Evolutionary conservation across 441 rosid genomes (phyloP), one percentile per base, ranked within the genome.

Genomic region (Capsella rubella): DNA sequence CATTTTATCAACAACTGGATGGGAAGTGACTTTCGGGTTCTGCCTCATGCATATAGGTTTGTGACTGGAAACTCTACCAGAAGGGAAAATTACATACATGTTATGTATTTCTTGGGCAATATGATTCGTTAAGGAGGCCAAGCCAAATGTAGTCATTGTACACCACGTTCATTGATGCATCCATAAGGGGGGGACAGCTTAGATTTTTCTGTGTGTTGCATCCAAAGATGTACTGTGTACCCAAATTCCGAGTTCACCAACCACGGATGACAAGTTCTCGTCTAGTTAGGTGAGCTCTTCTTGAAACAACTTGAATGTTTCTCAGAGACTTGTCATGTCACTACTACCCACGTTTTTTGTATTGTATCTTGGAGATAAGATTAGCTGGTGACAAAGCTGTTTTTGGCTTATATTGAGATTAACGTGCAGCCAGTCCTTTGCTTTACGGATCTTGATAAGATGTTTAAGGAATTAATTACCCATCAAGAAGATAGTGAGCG

Each of bases 1-100:
- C 84, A 73, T 69, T 93, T 65, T 93, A 89, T 80, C 88, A 83
- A 69, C 95, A 88, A 67, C 86, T 93, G 92, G 82, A 72, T 15
- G 97, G 90, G 84, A 90, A 83, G 62, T 86, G 82, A n/a, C 29
- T 85, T 60, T 42, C 86, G 87, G 62, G 82, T 87, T 37, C 95
- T 87, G 5, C 77, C 85, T 60, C 95, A 90, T 77, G 90, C 89
- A 0, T 88, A 77, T 69, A 74, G 83, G 77, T 80, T 91, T 72
- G 89, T 93, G 61, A 87, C 85, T 39, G 87, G 88, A 37, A 93
- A 45, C 90, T 91, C 47, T 88, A 91, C 65, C 87, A 83, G 54
- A 81, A 45, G 37, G 91, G 91, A 61, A 91, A 87, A 55, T 76
- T 85, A 54, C 61, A 79, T 62, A 89, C 87, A 82, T 94, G 85